Evolutionary conservation across 257 asterid genomes (phyloP).

Genomic region (Solanum tarapatanum): DNA sequence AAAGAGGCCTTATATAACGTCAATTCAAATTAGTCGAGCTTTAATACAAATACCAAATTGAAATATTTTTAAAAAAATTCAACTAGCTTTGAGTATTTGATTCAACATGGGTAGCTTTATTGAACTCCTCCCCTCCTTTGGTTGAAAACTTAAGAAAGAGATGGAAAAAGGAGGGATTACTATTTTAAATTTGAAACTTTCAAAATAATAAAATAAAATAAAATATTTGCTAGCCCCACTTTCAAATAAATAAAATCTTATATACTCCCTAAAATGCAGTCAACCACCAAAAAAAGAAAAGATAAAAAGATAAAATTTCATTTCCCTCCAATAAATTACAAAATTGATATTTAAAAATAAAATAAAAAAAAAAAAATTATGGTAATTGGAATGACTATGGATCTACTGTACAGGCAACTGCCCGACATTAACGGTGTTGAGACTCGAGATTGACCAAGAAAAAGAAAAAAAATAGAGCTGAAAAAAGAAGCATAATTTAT

Average conservation of each 20-base stretch:
- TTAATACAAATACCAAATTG: too few relatives aligned
- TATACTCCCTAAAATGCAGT: background rate
- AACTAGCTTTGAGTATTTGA: background rate
- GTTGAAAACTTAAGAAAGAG: background rate
- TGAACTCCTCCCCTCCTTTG: background rate
- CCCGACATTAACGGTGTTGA: constrained; percentile 10
- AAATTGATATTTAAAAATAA: background rate
- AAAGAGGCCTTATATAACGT: too few relatives aligned
- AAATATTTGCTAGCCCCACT: background rate
- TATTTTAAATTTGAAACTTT: background rate
- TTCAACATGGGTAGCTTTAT: background rate
- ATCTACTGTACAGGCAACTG: constrained; percentile 2
- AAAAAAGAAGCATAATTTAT: background rate
- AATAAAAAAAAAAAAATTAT: background rate
- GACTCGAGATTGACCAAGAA: constrained; percentile 1
- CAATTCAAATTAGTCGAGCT: too few relatives aligned
- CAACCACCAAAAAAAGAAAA: background rate
- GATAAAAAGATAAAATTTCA: background rate
- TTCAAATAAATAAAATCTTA: background rate
- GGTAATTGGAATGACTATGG: background rate
- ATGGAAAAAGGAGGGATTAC: constrained; percentile 1
- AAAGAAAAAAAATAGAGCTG: background rate
- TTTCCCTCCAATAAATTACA: background rate
- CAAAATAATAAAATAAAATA: background rate
- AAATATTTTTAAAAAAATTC: too few relatives aligned